phyloP scores from a whole-genome alignment of 169 alveolate genomes.

The Plasmodium inui region DNA sequence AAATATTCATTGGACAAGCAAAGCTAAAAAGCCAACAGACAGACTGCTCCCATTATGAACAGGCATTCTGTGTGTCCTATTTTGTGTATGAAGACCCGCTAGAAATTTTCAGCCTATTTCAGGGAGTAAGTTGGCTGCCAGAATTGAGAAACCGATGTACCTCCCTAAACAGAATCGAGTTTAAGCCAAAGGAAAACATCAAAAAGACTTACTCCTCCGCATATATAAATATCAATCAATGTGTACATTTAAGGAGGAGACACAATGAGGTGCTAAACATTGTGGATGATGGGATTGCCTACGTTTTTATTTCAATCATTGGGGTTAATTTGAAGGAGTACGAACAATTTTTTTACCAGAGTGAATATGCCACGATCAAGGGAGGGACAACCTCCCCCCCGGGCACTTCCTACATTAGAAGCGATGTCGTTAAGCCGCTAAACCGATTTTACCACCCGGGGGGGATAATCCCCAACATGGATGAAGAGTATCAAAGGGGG shows the following conservation, averaged over 20 bases:
- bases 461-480: neutral
- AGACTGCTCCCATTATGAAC: neutral
- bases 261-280: conserved; percentile 36
- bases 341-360: neutral
- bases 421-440: neutral
- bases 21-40: neutral
- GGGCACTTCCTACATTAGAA: neutral
- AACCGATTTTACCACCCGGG: neutral
- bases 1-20: conserved; percentile 40
- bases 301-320: conserved; percentile 49
- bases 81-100: conserved; percentile 73
- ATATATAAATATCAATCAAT: conserved; percentile 31
- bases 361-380: neutral
- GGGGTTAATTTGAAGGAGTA: conserved; percentile 37
- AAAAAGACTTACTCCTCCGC: neutral
- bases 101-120: conserved; percentile 66
- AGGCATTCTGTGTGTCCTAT: conserved; percentile 67
- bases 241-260: conserved; percentile 47
- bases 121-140: conserved; percentile 72
- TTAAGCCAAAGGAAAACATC: neutral
- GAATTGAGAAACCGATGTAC: conserved; percentile 67
- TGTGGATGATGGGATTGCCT: conserved; percentile 18
- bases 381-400: neutral
- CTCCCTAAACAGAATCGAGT: conserved; percentile 22
- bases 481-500: neutral